These are phyloP conservation scores for Starmerella apis DNA, from an alignment of 805 yeast genomes.

Conservation along the genomic window DNA sequence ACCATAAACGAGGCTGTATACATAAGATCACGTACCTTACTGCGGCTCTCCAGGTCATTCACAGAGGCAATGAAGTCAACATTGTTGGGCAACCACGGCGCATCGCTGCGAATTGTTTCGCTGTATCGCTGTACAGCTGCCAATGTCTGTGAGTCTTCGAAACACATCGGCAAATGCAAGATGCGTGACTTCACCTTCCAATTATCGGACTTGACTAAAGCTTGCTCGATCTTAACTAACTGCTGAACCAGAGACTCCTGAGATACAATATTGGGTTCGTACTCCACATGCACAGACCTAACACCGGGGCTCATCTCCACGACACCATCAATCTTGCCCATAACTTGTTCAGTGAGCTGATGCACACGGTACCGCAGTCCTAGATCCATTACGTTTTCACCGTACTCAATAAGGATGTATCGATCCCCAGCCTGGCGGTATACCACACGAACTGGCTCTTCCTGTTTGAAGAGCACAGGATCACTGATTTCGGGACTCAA, in stretches of 20 bases:
- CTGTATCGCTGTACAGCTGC: slow-evolving; percentile 84
- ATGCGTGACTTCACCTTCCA: slow-evolving; percentile 83
- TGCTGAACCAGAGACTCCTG: slow-evolving; percentile 55
- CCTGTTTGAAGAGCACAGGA: slow-evolving; percentile 55
- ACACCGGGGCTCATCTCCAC: slow-evolving; percentile 97
- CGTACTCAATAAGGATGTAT: slow-evolving; percentile 83
- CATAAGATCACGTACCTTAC: slow-evolving; percentile 69
- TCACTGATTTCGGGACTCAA: slow-evolving; percentile 40
- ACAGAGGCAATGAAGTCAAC: slow-evolving; percentile 90
- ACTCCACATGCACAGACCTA: slow-evolving; percentile 84
- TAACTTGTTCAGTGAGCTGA: slow-evolving; percentile 64
- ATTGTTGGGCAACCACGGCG: slow-evolving; percentile 97
- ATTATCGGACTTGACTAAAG: slow-evolving; percentile 39
- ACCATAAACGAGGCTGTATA: slow-evolving; percentile 87
- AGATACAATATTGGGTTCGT: slow-evolving; percentile 48
- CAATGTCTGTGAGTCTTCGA: slow-evolving; percentile 81
- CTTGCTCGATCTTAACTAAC: slow-evolving; percentile 49
- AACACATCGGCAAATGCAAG: slow-evolving; percentile 86
- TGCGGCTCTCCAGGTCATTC: slow-evolving; percentile 60
- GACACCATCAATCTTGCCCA: slow-evolving; percentile 58
- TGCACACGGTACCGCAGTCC: slow-evolving; percentile 77
- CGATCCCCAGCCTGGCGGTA: slow-evolving; percentile 97
- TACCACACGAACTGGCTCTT: slow-evolving; percentile 58
- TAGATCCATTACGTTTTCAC: slow-evolving; percentile 77
- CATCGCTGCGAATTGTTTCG: slow-evolving; percentile 84